Evolutionary conservation across 106 monocot genomes (phyloP).

Genomic region (Dendrobium nobile): DNA sequence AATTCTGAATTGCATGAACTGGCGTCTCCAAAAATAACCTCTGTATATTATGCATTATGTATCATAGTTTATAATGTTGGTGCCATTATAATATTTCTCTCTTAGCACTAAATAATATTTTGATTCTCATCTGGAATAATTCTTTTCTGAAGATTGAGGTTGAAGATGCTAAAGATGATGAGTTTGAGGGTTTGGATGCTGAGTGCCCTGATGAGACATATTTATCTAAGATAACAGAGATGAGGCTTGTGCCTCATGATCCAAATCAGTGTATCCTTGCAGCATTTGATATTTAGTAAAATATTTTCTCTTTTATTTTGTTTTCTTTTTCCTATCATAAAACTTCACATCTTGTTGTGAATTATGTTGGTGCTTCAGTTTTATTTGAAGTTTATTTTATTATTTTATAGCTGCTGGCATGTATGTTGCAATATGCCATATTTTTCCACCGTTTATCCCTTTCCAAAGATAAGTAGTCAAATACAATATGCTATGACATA

Average conservation of each 20-base stretch:
- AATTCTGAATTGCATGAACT: background rate
- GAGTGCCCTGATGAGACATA: constrained; percentile 35
- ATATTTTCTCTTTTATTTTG: background rate
- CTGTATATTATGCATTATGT: background rate
- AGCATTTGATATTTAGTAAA: background rate
- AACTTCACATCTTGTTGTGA: background rate
- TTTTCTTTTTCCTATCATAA: background rate
- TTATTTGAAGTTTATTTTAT: background rate
- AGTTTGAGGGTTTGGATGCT: constrained; percentile 44
- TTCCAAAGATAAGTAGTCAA: background rate
- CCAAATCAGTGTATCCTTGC: constrained; percentile 82
- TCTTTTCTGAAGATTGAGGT: constrained; percentile 58
- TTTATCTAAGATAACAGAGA: constrained; percentile 64
- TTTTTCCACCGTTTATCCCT: background rate
- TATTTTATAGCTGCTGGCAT: background rate
- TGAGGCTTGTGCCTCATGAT: constrained; percentile 92
- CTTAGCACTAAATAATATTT: background rate
- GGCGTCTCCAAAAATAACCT: background rate
- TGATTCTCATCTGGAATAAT: background rate
- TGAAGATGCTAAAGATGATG: constrained; percentile 40
- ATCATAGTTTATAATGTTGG: background rate
- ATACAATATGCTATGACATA: background rate
- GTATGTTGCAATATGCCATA: background rate
- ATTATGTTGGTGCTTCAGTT: background rate
- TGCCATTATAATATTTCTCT: background rate